Percentiles rank a stretch among this genome's conserved stretches.
Evolutionary conservation across 192 early-diverging fungal genomes (phyloP).

Genomic region (Kickxella alabastrina): DNA sequence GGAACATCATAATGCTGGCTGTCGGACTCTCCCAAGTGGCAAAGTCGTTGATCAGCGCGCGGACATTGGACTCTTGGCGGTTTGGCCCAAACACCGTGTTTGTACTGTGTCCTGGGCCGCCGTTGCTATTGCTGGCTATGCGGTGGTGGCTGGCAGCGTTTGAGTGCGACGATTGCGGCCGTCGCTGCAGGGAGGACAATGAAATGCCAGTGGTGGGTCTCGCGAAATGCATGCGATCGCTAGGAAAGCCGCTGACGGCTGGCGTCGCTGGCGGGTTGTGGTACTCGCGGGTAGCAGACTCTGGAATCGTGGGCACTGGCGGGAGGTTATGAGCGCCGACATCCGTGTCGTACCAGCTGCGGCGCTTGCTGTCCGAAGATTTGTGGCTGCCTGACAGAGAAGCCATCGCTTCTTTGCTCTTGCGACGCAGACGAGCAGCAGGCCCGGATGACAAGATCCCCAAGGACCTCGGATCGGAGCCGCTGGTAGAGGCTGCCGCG

Average conservation of each 20-base stretch:
- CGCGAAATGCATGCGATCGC: neutral
- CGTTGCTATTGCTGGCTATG: constrained; percentile 21
- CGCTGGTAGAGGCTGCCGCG: constrained; percentile 1
- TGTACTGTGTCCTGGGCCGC: neutral
- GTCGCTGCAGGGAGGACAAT: constrained; percentile 13
- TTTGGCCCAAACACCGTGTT: constrained; percentile 23
- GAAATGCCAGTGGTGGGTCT: constrained; percentile 3
- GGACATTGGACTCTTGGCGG: constrained; percentile 38
- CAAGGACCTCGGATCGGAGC: constrained; percentile 28
- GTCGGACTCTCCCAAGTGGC: constrained; percentile 49
- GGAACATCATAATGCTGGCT: constrained; percentile 53
- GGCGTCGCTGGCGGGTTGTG: constrained; percentile 4
- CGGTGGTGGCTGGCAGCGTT: constrained; percentile 20
- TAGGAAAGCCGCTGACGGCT: constrained; percentile 8
- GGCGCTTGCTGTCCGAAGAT: constrained; percentile 17
- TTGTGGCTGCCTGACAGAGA: constrained; percentile 18
- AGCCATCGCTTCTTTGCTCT: constrained; percentile 41
- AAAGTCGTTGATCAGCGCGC: constrained; percentile 48
- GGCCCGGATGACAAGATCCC: constrained; percentile 14
- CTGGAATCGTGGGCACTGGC: constrained; percentile 14
- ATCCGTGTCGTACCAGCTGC: constrained; percentile 39
- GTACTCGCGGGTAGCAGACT: constrained; percentile 11
- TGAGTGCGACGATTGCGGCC: constrained; percentile 47
- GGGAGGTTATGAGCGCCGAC: constrained; percentile 12
- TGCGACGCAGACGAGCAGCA: constrained; percentile 30